Base-by-base conservation (phyloP, 2,329 filamentous ascomycete species). In the Bipolaris victoriae region DNA sequence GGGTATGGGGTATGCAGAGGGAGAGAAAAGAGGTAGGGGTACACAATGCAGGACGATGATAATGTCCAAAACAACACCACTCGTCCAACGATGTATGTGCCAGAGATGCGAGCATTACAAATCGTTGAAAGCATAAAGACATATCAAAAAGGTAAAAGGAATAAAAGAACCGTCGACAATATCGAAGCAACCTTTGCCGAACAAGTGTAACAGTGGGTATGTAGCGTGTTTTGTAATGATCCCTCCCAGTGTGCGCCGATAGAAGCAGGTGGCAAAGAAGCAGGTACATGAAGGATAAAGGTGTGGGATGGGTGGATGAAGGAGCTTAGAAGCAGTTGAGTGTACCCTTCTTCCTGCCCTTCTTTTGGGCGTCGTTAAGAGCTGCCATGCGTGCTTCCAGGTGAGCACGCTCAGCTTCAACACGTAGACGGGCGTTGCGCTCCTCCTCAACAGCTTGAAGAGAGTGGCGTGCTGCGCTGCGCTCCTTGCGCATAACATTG, bases 361-460 rank as follows among this genome's bases (percentile, higher is more conserved):
- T 95, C 81, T 90, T 89, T 79, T 89, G 93, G 76, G 95, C 89
- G 57, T 90, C 89, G 71, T 94, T 92, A 88, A 99, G 76, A 53
- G 79, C 78, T 45, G 74, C 74, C 81, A 83, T 99, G 55, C 94
- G 87, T 81, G 96, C 92, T 79, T 99, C 94, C 24, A 99, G 85
- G 71, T 96, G 91, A 37, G 90, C 90, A 52, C 90, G 85, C 41
- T 95, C 95, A 64, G 90, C 87, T 81, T 99, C 95, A 35, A 96
- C 93, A 62, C 94, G 91, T 63, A 92, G 85, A 59, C 95, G 85
- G 80, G 96, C 96, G 81, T 91, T 94, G 68, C 94, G 87, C 83
- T 99, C 95, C 78, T 99, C 94, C 76, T 99, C 96, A 20, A 98
- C 91, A 60, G 92, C 91, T 76, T 97, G 92, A 66, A 98, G 84